Conservation (phyloP, 306 rosid genomes). For the Begonia fuchsioides region DNA sequence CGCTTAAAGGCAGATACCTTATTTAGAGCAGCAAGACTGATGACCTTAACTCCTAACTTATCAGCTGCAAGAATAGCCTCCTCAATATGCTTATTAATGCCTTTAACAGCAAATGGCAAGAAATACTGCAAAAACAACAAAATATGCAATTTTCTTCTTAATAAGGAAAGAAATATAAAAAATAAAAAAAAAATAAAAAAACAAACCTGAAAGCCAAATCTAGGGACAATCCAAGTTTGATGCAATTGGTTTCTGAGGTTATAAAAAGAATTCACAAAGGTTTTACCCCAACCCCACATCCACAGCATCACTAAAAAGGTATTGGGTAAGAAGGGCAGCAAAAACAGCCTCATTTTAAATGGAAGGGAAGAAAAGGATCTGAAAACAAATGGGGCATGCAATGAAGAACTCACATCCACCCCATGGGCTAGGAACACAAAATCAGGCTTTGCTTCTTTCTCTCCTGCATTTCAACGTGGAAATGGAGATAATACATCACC, state of each 20-base stretch:
- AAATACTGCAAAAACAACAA: constrained; percentile 49
- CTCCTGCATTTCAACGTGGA: constrained; percentile 26
- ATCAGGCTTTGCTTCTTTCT: constrained; percentile 33
- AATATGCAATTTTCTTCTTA: constrained; percentile 10
- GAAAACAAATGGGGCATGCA: constrained; percentile 45
- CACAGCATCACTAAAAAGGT: constrained; percentile 25
- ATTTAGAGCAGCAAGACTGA: no score
- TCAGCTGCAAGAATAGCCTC: constrained; percentile 78
- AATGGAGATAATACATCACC: no score
- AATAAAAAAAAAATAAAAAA: not conserved
- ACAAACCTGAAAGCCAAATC: constrained; percentile 76
- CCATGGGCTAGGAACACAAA: constrained; percentile 89
- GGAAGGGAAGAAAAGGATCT: constrained; percentile 51
- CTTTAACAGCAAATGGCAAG: constrained; percentile 77
- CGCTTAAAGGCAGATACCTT: constrained; percentile 8
- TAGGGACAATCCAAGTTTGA: constrained; percentile 88
- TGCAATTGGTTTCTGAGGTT: constrained; percentile 49
- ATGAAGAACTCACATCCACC: constrained; percentile 50
- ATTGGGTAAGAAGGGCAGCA: constrained; percentile 19
- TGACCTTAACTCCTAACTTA: constrained; percentile 70
- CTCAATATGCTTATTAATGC: constrained; percentile 84
- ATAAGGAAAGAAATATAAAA: not conserved
- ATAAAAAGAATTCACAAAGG: constrained; percentile 50
- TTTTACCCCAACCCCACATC: constrained; percentile 75
- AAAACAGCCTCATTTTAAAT: constrained; percentile 24